Percentiles rank a stretch among this genome's conserved stretches.
phyloP scores from a whole-genome alignment of 495 filamentous ascomycete genomes.

The Penicillium pulvis region DNA sequence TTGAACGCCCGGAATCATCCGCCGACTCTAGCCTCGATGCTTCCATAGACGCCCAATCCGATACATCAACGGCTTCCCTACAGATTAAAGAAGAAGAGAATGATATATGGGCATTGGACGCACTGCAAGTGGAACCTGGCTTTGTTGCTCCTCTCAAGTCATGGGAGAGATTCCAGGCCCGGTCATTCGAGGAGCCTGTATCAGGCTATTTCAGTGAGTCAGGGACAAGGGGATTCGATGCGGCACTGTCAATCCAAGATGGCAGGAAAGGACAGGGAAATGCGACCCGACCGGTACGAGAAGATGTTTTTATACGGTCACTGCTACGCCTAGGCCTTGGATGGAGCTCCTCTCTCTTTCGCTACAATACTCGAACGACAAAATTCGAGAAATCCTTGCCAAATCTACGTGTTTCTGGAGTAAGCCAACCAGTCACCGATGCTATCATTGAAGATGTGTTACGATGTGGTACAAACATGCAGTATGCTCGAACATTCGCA shows the following conservation, averaged over 20 bases:
- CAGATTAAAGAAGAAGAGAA: slow-evolving; percentile 31
- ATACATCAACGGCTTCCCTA: slow-evolving; percentile 7
- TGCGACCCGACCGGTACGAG: slow-evolving; percentile 29
- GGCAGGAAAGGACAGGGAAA: slow-evolving; percentile 7
- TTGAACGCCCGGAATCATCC: slow-evolving; percentile 19
- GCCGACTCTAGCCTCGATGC: slow-evolving; percentile 31
- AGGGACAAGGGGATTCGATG: slow-evolving; percentile 72
- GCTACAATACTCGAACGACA: slow-evolving; percentile 58
- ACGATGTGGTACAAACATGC: slow-evolving; percentile 69
- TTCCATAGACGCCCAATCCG: slow-evolving; percentile 32
- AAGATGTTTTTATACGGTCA: slow-evolving; percentile 58
- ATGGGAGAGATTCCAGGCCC: slow-evolving; percentile 71
- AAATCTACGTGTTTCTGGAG: slow-evolving; percentile 67
- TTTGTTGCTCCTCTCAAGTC: slow-evolving; percentile 53
- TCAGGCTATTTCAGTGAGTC: slow-evolving; percentile 78
- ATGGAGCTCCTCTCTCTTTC: slow-evolving; percentile 77
- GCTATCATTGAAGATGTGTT: slow-evolving; percentile 59
- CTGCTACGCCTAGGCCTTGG: slow-evolving; percentile 77
- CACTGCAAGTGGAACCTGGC: slow-evolving; percentile 13
- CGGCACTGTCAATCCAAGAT: slow-evolving; percentile 49
- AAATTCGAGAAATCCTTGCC: slow-evolving; percentile 59
- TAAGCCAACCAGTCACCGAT: slow-evolving; percentile 58
- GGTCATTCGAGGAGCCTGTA: slow-evolving; percentile 39
- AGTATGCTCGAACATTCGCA: slow-evolving; percentile 61
- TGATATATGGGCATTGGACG: slow-evolving; percentile 58